Percentiles rank a stretch among this genome's conserved stretches.
phyloP scores from a whole-genome alignment of 139 green algal genomes.

The Nannochloris sp. region DNA sequence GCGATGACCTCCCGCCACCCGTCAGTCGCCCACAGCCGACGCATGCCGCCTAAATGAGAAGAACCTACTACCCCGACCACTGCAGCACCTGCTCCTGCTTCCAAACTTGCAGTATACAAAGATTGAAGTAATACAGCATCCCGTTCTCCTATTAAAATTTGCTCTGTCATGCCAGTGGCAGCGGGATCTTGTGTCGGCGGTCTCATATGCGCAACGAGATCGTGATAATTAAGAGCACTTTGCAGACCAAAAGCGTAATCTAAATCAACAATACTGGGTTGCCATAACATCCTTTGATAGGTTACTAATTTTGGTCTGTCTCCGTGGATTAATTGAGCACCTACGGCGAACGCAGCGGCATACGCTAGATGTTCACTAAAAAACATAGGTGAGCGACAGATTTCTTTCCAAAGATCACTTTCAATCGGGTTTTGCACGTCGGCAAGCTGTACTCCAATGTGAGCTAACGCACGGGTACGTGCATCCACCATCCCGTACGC shows the following conservation, averaged over 20 bases:
- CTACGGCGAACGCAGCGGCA: conserved; percentile 53
- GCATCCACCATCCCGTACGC: neutral
- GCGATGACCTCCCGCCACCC: conserved; percentile 3
- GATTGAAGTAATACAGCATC: conserved; percentile 19
- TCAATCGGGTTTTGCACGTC: conserved; percentile 5
- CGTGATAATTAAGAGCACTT: conserved; percentile 26
- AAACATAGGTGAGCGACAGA: conserved; percentile 16
- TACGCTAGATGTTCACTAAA: conserved; percentile 72
- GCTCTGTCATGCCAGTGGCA: conserved; percentile 2
- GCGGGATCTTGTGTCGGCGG: neutral
- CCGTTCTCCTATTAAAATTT: conserved; percentile 26
- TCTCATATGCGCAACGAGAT: conserved; percentile 9
- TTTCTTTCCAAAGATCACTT: conserved; percentile 17
- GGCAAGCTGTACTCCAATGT: conserved; percentile 21
- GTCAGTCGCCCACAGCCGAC: conserved; percentile 7
- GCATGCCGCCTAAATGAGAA: conserved; percentile 25
- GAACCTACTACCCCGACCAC: conserved; percentile 32
- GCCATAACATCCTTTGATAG: conserved; percentile 35
- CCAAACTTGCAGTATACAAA: conserved; percentile 9
- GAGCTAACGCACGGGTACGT: conserved; percentile 7
- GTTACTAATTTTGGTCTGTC: conserved; percentile 72
- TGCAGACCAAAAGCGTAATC: conserved; percentile 18
- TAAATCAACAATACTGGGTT: conserved; percentile 13
- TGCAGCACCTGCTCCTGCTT: neutral
- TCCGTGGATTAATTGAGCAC: conserved; percentile 53